Conservation (phyloP, 2,329 filamentous ascomycete species). For the Penicillium sclerotigenum region DNA sequence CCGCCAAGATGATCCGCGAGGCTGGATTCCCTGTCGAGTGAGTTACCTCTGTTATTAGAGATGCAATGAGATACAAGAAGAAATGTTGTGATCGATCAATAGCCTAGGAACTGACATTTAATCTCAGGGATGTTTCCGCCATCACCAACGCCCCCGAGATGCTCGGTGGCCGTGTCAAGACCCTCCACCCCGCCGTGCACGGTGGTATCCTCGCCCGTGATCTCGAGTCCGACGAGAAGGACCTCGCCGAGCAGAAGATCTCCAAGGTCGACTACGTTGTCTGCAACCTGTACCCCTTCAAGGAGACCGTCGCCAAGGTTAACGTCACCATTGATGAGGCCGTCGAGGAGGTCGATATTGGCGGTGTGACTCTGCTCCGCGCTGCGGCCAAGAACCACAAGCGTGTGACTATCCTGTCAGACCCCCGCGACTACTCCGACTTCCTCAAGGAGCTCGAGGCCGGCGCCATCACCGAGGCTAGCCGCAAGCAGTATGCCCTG, state of each 20-base stretch:
- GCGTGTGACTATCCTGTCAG: slow-evolving; percentile 91
- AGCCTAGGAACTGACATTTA: background rate
- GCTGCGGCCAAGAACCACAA: slow-evolving; percentile 98
- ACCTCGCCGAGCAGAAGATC: slow-evolving; percentile 91
- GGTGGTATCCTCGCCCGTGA: slow-evolving; percentile 84
- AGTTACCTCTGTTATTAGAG: slow-evolving; percentile 34
- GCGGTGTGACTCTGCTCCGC: slow-evolving; percentile 91
- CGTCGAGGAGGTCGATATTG: slow-evolving; percentile 98
- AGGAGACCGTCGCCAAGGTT: slow-evolving; percentile 94
- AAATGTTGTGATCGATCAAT: background rate
- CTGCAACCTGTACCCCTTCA: slow-evolving; percentile 99
- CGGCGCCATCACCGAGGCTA: slow-evolving; percentile 80
- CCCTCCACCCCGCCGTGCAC: slow-evolving; percentile 89
- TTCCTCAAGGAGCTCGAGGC: slow-evolving; percentile 86
- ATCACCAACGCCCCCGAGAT: slow-evolving; percentile 98
- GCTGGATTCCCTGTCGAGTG: slow-evolving; percentile 94
- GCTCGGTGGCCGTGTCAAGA: slow-evolving; percentile 90
- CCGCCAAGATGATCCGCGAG: slow-evolving; percentile 93
- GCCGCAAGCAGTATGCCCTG: slow-evolving; percentile 83
- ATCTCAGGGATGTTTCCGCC: slow-evolving; percentile 80
- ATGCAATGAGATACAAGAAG: background rate
- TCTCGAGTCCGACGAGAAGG: slow-evolving; percentile 93
- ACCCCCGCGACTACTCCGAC: slow-evolving; percentile 88
- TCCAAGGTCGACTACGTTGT: slow-evolving; percentile 93
- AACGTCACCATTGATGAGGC: slow-evolving; percentile 96